A percentile compares a stretch with the other conserved stretches of the same genome.
Evolutionary conservation across 441 rosid genomes (phyloP).

Genomic region (Pelargonium cotyledonis): DNA sequence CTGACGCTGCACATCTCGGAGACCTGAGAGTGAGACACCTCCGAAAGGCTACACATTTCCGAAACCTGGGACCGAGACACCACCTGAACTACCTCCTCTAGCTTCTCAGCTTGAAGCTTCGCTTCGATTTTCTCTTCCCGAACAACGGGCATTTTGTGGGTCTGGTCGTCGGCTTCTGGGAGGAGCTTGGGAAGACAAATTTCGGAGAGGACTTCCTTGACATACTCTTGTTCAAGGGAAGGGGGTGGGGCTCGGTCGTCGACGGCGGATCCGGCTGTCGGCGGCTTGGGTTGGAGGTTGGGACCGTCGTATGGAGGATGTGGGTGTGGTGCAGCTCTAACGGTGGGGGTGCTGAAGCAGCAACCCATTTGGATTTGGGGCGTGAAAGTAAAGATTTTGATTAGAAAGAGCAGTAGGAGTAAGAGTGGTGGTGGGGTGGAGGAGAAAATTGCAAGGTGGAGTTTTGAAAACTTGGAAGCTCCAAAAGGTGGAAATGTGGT

Average conservation of each 20-base stretch:
- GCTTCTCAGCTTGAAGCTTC: constrained; percentile 30
- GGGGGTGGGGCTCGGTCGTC: constrained; percentile 24
- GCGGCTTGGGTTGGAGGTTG: constrained; percentile 19
- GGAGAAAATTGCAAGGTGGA: background rate
- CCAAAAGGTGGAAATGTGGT: no score
- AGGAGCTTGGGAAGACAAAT: constrained; percentile 29
- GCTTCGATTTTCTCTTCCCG: constrained; percentile 8
- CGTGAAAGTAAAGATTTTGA: background rate
- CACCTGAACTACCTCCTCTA: background rate
- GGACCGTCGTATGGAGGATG: constrained; percentile 12
- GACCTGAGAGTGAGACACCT: constrained; percentile 28
- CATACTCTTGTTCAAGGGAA: constrained; percentile 61
- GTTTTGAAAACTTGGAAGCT: background rate
- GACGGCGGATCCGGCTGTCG: constrained; percentile 9
- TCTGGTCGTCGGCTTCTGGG: background rate
- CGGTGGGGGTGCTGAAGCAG: constrained; percentile 31
- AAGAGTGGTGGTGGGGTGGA: background rate
- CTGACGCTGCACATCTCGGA: constrained; percentile 54
- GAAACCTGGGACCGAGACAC: constrained; percentile 6
- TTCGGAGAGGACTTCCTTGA: constrained; percentile 70
- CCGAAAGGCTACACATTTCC: background rate
- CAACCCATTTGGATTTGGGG: constrained; percentile 42
- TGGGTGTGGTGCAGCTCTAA: background rate
- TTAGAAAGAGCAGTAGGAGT: no score
- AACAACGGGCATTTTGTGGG: constrained; percentile 3